Evolutionary conservation across 495 filamentous ascomycete species (phyloP), one percentile per base, ranked within the genome.

Genomic region (Aspergillus bertholletiae): DNA sequence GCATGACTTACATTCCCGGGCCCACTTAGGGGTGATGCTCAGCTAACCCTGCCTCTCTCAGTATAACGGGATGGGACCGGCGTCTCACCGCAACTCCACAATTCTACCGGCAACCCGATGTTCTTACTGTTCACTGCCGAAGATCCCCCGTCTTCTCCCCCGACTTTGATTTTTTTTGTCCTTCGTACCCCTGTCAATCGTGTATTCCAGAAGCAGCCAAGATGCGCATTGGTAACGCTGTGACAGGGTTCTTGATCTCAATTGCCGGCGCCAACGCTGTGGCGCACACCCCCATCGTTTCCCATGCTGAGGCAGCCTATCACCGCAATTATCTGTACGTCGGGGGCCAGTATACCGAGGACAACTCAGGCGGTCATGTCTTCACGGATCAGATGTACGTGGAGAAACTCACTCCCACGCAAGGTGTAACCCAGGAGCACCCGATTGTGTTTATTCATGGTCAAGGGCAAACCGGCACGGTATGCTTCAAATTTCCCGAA

Each of bases 381-480:
- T 64, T 76, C 44, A 62, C 68, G 21, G 74, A 73, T 37, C 78
- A 82, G 67, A 80, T 82, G 67, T 82, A 83, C 60, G 80, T 83
- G n/a, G 81, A 84, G 65, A 70, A 74, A 37, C 60, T 84, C 37
- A 66, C 63, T 12, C 80, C 80, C 0, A 9, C 39, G 6, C 53
- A 11, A 13, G 58, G 54, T 5, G 45, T 27, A 27, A 27, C 56
- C 45, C 51, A 68, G 55, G 55, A 61, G 5, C 67, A 70, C 55
- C 81, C 80, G 1, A 62, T 84, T 18, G 61, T 85, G 40, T 74
- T 84, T 46, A 72, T 82, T 37, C 79, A 83, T 46, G 81, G 80
- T 7, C 67, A 64, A 24, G 74, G 66, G n/a, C 74, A 81, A 49
- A 77, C 79, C 1, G 80, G 75, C 32, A 71, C 73, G 4, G 80